Evolutionary conservation across 106 monocot species (phyloP).

Genomic region (Phalaenopsis equestris): DNA sequence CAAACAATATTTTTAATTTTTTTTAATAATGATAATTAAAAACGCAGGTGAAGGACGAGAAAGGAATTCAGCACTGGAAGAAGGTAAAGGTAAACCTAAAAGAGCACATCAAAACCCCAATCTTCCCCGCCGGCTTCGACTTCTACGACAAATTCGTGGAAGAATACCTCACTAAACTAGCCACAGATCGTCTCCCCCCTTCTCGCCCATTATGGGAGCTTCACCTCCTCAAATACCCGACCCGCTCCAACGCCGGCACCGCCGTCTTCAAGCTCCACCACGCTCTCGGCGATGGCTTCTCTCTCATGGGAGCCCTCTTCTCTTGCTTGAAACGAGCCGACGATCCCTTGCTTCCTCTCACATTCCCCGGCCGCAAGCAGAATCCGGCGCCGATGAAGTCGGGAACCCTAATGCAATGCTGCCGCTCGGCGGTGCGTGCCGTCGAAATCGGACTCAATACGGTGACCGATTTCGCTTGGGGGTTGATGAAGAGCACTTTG

Average conservation of each 20-base stretch:
- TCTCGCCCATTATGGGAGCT: slow-evolving; percentile 52
- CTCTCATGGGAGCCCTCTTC: slow-evolving; percentile 67
- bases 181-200: slow-evolving; percentile 24
- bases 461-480: slow-evolving; percentile 37
- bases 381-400: neutral
- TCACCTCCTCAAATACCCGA: slow-evolving; percentile 66
- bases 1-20: too few species aligned
- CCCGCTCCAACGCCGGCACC: slow-evolving; percentile 27
- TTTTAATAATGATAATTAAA: too few species aligned
- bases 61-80: slow-evolving; percentile 48
- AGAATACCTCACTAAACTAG: slow-evolving; percentile 46
- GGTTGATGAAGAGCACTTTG: slow-evolving; percentile 51
- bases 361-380: slow-evolving; percentile 33
- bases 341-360: slow-evolving; percentile 56
- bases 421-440: slow-evolving; percentile 1
- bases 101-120: slow-evolving; percentile 47
- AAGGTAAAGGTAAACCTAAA: slow-evolving; percentile 42
- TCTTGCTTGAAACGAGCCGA: slow-evolving; percentile 49
- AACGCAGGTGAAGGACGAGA: slow-evolving; percentile 42
- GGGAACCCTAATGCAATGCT: neutral
- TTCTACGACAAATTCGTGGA: slow-evolving; percentile 37
- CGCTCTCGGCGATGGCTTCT: slow-evolving; percentile 66
- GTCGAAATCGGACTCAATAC: slow-evolving; percentile 30
- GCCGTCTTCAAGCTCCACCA: slow-evolving; percentile 77
- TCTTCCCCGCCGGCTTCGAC: slow-evolving; percentile 35